Evolutionary conservation across 2,329 filamentous ascomycete species (phyloP), one percentile per base, ranked within the genome.

Genomic region (Phaeoacremonium minimum): DNA sequence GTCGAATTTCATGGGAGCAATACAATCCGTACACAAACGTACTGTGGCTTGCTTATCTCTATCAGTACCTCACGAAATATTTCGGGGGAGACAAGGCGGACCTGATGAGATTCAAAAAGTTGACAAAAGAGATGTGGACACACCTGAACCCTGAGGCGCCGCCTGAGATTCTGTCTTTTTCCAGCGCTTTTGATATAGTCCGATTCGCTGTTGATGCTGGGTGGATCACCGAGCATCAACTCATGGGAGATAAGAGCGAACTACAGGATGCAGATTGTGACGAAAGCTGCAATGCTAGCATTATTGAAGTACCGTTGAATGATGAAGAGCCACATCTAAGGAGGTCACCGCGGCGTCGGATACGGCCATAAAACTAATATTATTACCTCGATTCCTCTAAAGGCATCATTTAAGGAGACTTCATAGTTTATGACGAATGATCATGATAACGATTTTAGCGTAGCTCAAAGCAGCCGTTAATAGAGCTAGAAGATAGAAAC

Each of bases 1-100:
- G 68, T 2, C 55, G 69, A 4, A 61, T 80, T 9, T 69, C 65
- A 2, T 83, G 79, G 79, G 54, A 62, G 5, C 63, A 58, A 1
- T 71, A 74, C 45, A 66, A 66, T 18, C 76, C 79, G 1, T 83
- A 82, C 52, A 80, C 75, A 5, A 83, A 83, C 43, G 75, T 82
- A 2, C 58, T 83, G 14, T 83, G 79, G 79, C 64, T 83, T 29
- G 73, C 75, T 4, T 83, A 81, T 43, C 59, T 80, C 5, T 80
- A 80, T 47, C 58, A 65, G 22, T 80, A 78, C 52, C 55, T 80
- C 38, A 47, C 61, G 4, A 46, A 43, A 6, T 61, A 69, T 41
- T 80, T 75, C 44, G 43, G 47, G 9, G 74, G 75, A 5, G 58
- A 64, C 7, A 66, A 62, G 45, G 62, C 58, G 40, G 66, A 71